These are phyloP conservation scores for Fusarium tupiense DNA, from an alignment of 2,329 filamentous ascomycete species.

Conservation along the genomic window DNA sequence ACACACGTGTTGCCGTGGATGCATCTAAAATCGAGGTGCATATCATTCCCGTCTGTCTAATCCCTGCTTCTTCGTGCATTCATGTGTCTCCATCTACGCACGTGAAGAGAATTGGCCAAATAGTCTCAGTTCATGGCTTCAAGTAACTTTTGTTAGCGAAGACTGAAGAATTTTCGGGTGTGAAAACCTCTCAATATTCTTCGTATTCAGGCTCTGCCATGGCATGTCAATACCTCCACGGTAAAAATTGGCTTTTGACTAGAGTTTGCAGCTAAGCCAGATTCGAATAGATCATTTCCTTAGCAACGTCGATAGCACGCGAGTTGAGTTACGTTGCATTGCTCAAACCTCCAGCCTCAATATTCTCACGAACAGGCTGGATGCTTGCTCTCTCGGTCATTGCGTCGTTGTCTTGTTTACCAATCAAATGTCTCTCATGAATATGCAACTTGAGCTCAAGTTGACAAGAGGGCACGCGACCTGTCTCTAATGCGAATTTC, in stretches of 20 bases:
- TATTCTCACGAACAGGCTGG: neutral
- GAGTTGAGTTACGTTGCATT: neutral
- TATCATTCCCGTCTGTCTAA: slow-evolving; percentile 11
- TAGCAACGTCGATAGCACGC: slow-evolving; percentile 5
- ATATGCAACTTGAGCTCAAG: neutral
- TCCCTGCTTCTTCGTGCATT: slow-evolving; percentile 27
- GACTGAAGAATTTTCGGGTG: neutral
- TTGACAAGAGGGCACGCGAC: slow-evolving; percentile 20
- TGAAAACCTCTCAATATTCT: neutral
- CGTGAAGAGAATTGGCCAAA: slow-evolving; percentile 15
- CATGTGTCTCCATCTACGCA: slow-evolving; percentile 22
- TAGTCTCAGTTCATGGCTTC: neutral
- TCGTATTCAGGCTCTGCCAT: neutral
- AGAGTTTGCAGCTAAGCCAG: slow-evolving; percentile 19
- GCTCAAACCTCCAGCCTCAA: slow-evolving; percentile 4
- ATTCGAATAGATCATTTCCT: slow-evolving; percentile 23
- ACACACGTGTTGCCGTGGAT: slow-evolving; percentile 28
- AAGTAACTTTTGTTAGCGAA: neutral
- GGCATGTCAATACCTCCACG: neutral
- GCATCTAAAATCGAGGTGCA: slow-evolving; percentile 24
- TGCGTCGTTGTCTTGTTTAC: neutral
- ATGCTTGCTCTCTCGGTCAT: neutral
- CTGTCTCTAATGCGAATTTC: neutral
- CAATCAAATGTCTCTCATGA: neutral
- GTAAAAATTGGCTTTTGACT: slow-evolving; percentile 17